phyloP scores from a whole-genome alignment of 108 stramenopile genomes.

The Nitzschia palea region DNA sequence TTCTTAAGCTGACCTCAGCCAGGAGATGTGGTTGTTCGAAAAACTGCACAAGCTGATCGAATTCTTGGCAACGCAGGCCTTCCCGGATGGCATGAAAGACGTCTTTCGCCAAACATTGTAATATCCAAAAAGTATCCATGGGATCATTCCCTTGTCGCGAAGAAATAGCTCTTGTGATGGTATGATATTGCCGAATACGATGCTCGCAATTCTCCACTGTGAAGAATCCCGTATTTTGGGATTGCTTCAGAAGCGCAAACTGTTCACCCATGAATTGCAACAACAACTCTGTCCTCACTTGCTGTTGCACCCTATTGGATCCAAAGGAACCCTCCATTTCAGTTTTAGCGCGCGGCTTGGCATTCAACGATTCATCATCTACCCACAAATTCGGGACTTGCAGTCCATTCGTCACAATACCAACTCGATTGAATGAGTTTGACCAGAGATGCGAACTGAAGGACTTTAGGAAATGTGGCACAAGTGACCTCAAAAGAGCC shows the following conservation, averaged over 20 bases:
- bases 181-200: constrained; percentile 53
- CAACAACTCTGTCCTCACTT: constrained; percentile 33
- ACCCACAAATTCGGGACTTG: constrained; percentile 62
- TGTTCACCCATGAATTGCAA: constrained; percentile 23
- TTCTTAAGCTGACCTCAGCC: background rate
- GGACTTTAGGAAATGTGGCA: constrained; percentile 55
- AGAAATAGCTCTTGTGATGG: background rate
- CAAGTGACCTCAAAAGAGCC: constrained; percentile 40
- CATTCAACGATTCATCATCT: constrained; percentile 2
- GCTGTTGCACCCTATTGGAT: constrained; percentile 16
- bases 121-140: background rate
- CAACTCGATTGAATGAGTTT: constrained; percentile 58
- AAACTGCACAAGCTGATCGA: constrained; percentile 8
- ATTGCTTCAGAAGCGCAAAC: constrained; percentile 11
- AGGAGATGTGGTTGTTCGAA: constrained; percentile 5
- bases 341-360: background rate
- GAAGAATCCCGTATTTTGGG: constrained; percentile 21
- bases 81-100: constrained; percentile 15
- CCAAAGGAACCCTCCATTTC: background rate
- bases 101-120: constrained; percentile 14
- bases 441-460: constrained; percentile 51
- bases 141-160: background rate
- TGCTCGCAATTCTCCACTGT: constrained; percentile 77
- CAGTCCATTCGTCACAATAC: constrained; percentile 40
- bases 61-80: background rate